Evolutionary conservation across 805 yeast genomes (phyloP), one percentile per base, ranked within the genome.

Genomic region (Scheffersomyces lignosus): DNA sequence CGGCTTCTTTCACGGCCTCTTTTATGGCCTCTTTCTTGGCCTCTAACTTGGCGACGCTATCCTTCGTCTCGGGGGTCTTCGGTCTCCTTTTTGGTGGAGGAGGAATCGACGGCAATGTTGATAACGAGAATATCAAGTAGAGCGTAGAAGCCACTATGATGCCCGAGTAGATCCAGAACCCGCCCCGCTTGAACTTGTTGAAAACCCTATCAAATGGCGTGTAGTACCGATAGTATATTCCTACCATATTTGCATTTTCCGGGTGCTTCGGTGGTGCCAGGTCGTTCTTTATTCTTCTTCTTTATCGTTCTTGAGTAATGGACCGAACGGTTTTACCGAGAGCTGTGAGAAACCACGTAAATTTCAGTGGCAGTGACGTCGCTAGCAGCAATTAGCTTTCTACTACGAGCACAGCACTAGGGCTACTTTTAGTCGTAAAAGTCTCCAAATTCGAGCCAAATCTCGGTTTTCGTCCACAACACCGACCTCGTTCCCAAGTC

Each of bases 81-180:
- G 8, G n/a, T n/a, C 14, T 18, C 29, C 15, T 36, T 20, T 37
- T 34, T 7, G 37, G 34, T 15, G 40, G 44, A 15, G 48, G 47
- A 4, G 44, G 41, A 5, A 45, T 12, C 18, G 29, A 27, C 3
- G 54, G 54, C 17, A 43, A 26, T 25, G 40, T 43, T 15, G 53
- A 45, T 5, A 54, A 29, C 8, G 51, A 35, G 34, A 52, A 62
- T 39, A 58, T 49, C 10, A 56, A 52, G 37, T 60, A 63, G 10
- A 49, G 48, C 12, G 63, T 52, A 12, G 64, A 52, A 12, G 43
- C 55, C 14, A 65, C 39, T 7, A 69, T 52, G 7, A 69, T 26
- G 3, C 58, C 51, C 3, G 67, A 45, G 38, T 62, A 69, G 15
- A 66, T 23, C 39, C 62, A 60, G 34, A 66, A 60, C 6, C 70